Base-by-base conservation (phyloP, 768 basidiomycete genomes). In the Mycena pura region DNA sequence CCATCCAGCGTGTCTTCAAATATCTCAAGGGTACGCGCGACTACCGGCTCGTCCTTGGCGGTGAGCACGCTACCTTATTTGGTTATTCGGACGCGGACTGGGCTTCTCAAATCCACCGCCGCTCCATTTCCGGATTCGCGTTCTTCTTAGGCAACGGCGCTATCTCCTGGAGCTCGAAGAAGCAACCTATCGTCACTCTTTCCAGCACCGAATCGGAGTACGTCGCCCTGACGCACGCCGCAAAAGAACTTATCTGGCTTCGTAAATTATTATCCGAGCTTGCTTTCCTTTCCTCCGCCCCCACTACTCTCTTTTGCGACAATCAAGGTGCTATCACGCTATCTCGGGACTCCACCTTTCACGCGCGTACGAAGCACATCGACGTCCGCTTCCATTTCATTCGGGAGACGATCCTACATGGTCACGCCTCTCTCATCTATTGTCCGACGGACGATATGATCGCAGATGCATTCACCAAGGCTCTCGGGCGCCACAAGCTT, bases 201-300 rank as follows among this genome's bases (percentile, higher is more conserved):
- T 78, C 77, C 1, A 76, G 70, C 6, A 66, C 68, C 0, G 76
- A 78, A 63, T 69, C 76, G 10, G 74, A 80, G 62, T 77, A 78
- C 57, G 69, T 78, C 53, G 70, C 75, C 8, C 57, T 65, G 3
- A 65, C 72, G 2, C 68, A 76, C 45, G 68, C 74, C 6, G 36
- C 62, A n/a, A 71, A 70, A 47, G 68, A 75, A 47, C 44, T 49
- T 2, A 62, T 60, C n/a, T 67, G 54, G 62, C 29, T 63, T 28
- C 51, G 55, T 2, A 38, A 51, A 13, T 39, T 70, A 15, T 40
- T 68, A 8, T 11, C 7, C 7, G 59, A 70, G 32, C 14, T 70
- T 13, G 14, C 28, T n/a, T 6, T 52, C 25, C 9, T 36, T 34
- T 40, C 38, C 27, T 28, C 49, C 14, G 17, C 67, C 11, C 57